Percentiles rank a stretch among this genome's conserved stretches.
phyloP scores from a whole-genome alignment of 345 rosid species.

The Moringa oleifera region DNA sequence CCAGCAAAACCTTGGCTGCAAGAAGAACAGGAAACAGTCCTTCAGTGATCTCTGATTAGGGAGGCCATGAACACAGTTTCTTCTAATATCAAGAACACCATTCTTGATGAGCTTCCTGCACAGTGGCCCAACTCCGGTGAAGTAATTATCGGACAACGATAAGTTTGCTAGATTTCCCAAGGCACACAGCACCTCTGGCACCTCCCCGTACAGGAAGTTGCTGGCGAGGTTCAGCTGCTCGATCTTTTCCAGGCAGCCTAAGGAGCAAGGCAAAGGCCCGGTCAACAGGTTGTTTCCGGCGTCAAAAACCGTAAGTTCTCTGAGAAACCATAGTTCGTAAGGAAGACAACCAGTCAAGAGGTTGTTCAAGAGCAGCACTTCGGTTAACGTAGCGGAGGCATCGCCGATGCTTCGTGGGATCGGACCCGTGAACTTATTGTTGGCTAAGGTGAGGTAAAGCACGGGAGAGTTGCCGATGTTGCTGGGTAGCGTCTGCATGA shows the following conservation, averaged over 20 bases:
- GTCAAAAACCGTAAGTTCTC: slow-evolving; percentile 56
- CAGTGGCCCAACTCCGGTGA: slow-evolving; percentile 51
- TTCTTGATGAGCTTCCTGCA: slow-evolving; percentile 47
- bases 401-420: slow-evolving; percentile 53
- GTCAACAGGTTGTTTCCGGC: slow-evolving; percentile 54
- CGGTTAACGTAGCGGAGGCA: slow-evolving; percentile 45
- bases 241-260: slow-evolving; percentile 54
- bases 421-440: slow-evolving; percentile 70
- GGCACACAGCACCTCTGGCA: slow-evolving; percentile 62
- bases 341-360: slow-evolving; percentile 73
- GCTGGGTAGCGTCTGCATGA: slow-evolving; percentile 47
- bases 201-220: slow-evolving; percentile 53
- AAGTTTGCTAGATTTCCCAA: slow-evolving; percentile 48
- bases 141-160: slow-evolving; percentile 60
- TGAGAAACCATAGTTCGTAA: slow-evolving; percentile 54
- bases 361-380: slow-evolving; percentile 65
- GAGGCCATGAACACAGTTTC: slow-evolving; percentile 69
- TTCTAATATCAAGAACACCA: slow-evolving; percentile 59
- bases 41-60: slow-evolving; percentile 59
- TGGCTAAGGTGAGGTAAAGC: slow-evolving; percentile 61
- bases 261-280: slow-evolving; percentile 53
- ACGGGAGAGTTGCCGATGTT: slow-evolving; percentile 34
- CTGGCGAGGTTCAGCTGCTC: slow-evolving; percentile 72
- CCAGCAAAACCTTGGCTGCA: slow-evolving; percentile 49
- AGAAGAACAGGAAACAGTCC: slow-evolving; percentile 56